A percentile compares a stretch with the other conserved stretches of the same genome.
These are phyloP conservation scores for Glycine latifolia DNA, from an alignment of 306 rosid genomes.

Conservation along the genomic window DNA sequence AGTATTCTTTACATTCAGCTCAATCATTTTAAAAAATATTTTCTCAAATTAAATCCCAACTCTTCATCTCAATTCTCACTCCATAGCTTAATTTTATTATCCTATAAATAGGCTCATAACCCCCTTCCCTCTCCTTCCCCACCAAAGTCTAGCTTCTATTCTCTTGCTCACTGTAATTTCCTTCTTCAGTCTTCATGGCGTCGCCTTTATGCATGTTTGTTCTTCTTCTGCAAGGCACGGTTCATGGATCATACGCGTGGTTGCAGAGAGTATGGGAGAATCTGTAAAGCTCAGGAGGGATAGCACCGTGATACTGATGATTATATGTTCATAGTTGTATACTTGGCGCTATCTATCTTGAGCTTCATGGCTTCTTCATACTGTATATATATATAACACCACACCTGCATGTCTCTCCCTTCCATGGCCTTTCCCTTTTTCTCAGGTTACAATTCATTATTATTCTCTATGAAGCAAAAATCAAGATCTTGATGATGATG, in stretches of 20 bases:
- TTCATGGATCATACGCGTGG: not conserved
- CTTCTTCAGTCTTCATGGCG: not conserved
- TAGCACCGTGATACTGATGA: slow-evolving; percentile 61
- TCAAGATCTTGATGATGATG: not conserved
- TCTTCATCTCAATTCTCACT: slow-evolving; percentile 18
- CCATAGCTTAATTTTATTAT: slow-evolving; percentile 10
- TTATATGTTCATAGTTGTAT: not conserved
- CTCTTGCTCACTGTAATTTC: not conserved
- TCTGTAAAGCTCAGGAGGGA: slow-evolving; percentile 97
- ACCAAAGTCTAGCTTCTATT: slow-evolving; percentile 2
- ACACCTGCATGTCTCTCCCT: not conserved
- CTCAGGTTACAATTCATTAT: not conserved
- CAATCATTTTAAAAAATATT: no score
- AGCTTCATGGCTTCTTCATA: slow-evolving; percentile 75
- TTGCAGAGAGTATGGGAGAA: slow-evolving; percentile 58
- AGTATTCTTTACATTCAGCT: no score
- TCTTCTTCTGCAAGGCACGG: not conserved
- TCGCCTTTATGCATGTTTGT: not conserved
- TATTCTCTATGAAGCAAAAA: not conserved
- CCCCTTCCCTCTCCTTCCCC: slow-evolving; percentile 41
- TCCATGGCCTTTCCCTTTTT: not conserved
- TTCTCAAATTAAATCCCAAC: not conserved
- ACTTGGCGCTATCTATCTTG: slow-evolving; percentile 87
- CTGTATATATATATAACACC: slow-evolving; percentile 11
- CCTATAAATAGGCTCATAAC: slow-evolving; percentile 59